phyloP scores from a whole-genome alignment of 1,284 basidiomycete genomes.

The Tylopilus microsporus region DNA sequence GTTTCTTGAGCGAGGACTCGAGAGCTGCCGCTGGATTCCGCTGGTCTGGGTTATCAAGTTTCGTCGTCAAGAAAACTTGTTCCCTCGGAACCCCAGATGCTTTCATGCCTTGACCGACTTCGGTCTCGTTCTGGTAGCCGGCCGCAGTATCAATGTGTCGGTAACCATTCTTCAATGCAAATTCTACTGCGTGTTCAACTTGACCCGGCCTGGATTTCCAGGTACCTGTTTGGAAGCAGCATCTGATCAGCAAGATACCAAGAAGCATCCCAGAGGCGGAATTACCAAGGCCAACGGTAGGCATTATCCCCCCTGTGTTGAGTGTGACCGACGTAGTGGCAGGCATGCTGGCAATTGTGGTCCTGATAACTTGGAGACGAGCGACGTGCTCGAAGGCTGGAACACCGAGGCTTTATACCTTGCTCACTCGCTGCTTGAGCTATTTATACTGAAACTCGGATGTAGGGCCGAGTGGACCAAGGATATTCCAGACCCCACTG shows the following conservation, averaged over 20 bases:
- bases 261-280: not conserved
- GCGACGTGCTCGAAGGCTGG: too few relatives aligned
- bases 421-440: too few relatives aligned
- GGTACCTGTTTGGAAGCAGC: slow-evolving; percentile 46
- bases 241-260: not conserved
- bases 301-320: too few relatives aligned
- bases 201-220: slow-evolving; percentile 69
- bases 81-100: slow-evolving; percentile 63
- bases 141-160: slow-evolving; percentile 66
- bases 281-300: slow-evolving; percentile 69
- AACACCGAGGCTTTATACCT: too few relatives aligned
- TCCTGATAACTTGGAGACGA: too few relatives aligned
- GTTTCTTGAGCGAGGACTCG: too few relatives aligned
- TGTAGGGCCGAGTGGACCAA: too few relatives aligned
- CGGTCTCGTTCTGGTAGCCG: slow-evolving; percentile 55
- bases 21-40: too few relatives aligned
- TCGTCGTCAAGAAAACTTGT: slow-evolving; percentile 48
- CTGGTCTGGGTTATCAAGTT: too few relatives aligned
- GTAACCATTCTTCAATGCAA: slow-evolving; percentile 72
- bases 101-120: slow-evolving; percentile 77
- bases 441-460: too few relatives aligned
- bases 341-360: slow-evolving; percentile 40
- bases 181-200: slow-evolving; percentile 66
- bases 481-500: too few relatives aligned
- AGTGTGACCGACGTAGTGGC: too few relatives aligned